Conservation (phyloP, 2,329 filamentous ascomycete genomes). For the Madurella mycetomatis region DNA sequence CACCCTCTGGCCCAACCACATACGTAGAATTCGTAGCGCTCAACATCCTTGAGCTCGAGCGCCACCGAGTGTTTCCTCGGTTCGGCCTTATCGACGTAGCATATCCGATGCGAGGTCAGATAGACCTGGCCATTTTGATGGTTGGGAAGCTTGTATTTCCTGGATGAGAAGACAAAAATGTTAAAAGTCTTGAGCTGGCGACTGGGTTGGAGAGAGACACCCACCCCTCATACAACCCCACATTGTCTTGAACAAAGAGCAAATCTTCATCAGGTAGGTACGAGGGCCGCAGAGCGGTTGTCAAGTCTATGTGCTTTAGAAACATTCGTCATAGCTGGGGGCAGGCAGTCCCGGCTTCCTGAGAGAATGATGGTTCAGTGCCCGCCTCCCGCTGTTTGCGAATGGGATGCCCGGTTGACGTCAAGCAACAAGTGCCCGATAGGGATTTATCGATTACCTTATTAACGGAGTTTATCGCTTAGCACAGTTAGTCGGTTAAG, state of each 20-base stretch:
- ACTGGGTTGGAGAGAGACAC: conserved; percentile 29
- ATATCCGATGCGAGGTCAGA: conserved; percentile 89
- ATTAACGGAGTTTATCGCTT: no score
- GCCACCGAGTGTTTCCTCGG: conserved; percentile 80
- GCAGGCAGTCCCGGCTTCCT: conserved; percentile 23
- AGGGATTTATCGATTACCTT: no score
- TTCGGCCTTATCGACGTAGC: conserved; percentile 87
- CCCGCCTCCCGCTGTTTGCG: no score
- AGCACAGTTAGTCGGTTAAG: no score
- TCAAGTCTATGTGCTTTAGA: conserved; percentile 91
- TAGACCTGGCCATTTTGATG: conserved; percentile 97
- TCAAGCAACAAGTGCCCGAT: background rate
- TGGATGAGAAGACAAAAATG: conserved; percentile 35
- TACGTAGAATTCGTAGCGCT: conserved; percentile 86
- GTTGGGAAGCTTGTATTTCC: conserved; percentile 90
- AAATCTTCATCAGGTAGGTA: conserved; percentile 91
- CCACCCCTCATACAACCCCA: conserved; percentile 96
- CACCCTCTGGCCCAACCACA: conserved; percentile 19
- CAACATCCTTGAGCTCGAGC: conserved; percentile 84
- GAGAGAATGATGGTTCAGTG: background rate
- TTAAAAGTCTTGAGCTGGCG: background rate
- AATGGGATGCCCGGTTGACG: background rate
- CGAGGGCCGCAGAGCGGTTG: conserved; percentile 88
- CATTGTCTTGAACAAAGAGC: conserved; percentile 94
- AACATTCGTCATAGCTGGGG: conserved; percentile 74